Percentiles rank a stretch among this genome's conserved stretches.
Conservation (phyloP, 306 rosid species). For the Boehmeria nivea region DNA sequence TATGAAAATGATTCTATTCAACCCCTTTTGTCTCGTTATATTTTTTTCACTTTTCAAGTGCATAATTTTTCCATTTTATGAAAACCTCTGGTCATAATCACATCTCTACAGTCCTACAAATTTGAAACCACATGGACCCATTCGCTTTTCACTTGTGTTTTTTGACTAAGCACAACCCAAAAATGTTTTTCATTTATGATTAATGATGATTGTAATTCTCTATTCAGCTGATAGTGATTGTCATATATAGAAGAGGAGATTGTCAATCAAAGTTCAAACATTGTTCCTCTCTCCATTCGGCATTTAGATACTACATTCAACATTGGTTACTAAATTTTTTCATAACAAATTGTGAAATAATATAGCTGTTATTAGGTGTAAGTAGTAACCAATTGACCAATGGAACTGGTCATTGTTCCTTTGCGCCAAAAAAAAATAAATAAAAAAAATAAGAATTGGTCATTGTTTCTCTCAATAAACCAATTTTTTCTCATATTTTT, state of each 20-base stretch:
- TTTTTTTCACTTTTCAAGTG: conserved; percentile 4
- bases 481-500: too few relatives aligned
- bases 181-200: conserved; percentile 6
- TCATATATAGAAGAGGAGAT: background rate
- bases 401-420: too few relatives aligned
- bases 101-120: background rate
- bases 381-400: background rate
- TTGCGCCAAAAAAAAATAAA: too few relatives aligned
- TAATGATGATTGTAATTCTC: background rate
- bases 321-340: background rate
- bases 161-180: background rate
- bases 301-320: background rate
- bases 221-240: background rate
- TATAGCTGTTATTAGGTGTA: background rate
- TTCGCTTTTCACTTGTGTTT: background rate
- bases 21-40: background rate
- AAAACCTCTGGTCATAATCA: background rate
- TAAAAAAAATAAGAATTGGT: background rate
- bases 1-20: too few relatives aligned
- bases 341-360: background rate
- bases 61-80: background rate
- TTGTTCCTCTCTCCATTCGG: background rate
- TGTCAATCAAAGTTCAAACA: background rate
- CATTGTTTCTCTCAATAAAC: background rate
- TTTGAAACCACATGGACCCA: background rate